Conservation (phyloP, 441 rosid species). For the Lepidium campestre region DNA sequence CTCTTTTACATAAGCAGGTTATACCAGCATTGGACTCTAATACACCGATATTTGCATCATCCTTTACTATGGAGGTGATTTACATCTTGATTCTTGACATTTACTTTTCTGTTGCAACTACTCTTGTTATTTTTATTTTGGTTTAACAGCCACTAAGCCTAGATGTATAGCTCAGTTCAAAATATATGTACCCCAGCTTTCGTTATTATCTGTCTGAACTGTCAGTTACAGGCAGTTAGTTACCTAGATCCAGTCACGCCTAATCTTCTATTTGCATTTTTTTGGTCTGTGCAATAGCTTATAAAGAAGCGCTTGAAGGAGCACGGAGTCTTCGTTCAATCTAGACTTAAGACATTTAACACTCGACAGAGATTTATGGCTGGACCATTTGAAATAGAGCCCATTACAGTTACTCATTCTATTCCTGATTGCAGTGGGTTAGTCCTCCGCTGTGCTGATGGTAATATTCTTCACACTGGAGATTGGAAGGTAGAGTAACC, state of each 20-base stretch:
- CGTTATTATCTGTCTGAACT: background rate
- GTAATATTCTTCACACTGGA: conserved; percentile 95
- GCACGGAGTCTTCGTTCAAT: conserved; percentile 82
- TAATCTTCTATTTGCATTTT: background rate
- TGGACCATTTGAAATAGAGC: conserved; percentile 97
- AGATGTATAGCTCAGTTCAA: background rate
- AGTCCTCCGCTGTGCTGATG: conserved; percentile 94
- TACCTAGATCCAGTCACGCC: background rate
- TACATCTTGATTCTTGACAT: background rate
- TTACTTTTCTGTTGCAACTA: background rate
- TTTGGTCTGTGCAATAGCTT: conserved; percentile 44
- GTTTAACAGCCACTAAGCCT: background rate
- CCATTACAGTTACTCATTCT: conserved; percentile 90
- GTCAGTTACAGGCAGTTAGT: background rate
- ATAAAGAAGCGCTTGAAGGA: conserved; percentile 96
- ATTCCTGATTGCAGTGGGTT: conserved; percentile 98
- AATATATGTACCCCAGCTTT: background rate
- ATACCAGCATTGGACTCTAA: conserved; percentile 80
- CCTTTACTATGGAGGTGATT: conserved; percentile 95
- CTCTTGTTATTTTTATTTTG: background rate
- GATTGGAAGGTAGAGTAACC: conserved; percentile 81
- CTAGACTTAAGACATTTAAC: conserved; percentile 74
- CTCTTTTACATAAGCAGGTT: conserved; percentile 48
- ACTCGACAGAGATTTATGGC: conserved; percentile 70
- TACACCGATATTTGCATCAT: conserved; percentile 88